Base-by-base conservation (phyloP, 176 grass and related monocot species). In the Musa itinerans region DNA sequence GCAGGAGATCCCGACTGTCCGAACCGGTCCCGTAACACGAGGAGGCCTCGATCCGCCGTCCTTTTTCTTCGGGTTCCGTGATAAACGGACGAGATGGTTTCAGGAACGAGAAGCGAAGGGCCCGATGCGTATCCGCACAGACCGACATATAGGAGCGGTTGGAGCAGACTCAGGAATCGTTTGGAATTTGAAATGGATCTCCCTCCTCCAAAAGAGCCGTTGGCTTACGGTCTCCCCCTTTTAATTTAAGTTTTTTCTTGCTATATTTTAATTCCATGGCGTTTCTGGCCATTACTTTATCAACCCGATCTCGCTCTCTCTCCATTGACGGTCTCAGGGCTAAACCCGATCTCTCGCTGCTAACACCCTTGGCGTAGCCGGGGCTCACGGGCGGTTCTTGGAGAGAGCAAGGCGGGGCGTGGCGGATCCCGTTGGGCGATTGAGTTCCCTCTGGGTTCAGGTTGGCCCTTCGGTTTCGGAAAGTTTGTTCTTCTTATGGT, bases 101-200 rank as follows among this genome's bases (percentile, higher is more conserved):
- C 58, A 62, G 2, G 15, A 9, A 62, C n/a, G 23, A 13, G 8
- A 9, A 70, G 12, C 43, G 68, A 48, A 70, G 43, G 68, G 68
- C 16, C 11, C 16, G 57, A n/a, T 70, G 17, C 8, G 19, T 48
- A n/a, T 19, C 68, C 68, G 68, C 68, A 70, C 21, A 52, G 29
- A 70, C 17, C 2, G 1, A 21, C 51, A 48, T 10, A 11, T n/a
- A 19, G 17, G 34, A 69, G 66, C 7, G 9, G 29, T 48, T 1
- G 67, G 8, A 50, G 43, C 9, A 8, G 29, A 51, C 6, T n/a
- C 11, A 11, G 68, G 16, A 25, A 70, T 48, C 68, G 68, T 70
- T 70, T 70, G 68, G 43, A 70, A 51, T 70, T 70, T 70, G 68
- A 70, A 70, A 70, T 70, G 68, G 68, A 9, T 50, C 29, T 70